Evolutionary conservation across 2,329 filamentous ascomycete species (phyloP), one percentile per base, ranked within the genome.

Genomic region (Trichoderma citrinoviride): DNA sequence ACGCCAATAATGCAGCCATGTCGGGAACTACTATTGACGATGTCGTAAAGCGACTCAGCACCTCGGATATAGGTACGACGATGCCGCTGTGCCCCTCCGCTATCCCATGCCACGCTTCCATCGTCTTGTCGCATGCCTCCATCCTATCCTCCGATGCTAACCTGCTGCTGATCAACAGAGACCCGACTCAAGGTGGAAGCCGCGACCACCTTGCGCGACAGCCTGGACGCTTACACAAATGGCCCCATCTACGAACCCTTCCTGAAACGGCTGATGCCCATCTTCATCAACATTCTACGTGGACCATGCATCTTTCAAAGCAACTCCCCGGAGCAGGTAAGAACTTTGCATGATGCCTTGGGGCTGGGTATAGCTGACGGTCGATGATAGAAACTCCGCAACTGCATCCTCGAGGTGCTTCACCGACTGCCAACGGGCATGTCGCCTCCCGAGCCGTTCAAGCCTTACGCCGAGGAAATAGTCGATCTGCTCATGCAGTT

Each of bases 381-480:
- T 14, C 1, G 6, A 10, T 19, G 64, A 46, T 70, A 92, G 88
- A 96, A 93, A 86, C 82, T 99, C 69, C 92, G 95, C 68, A 95
- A 95, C 75, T 96, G 91, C 75, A 86, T 96, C 55, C 89, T 99
- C 70, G 96, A 99, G 78, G 97, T 97, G 70, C 83, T 99, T 33
- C 93, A 98, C 77, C 88, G 95, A 68, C 79, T 99, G 52, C 87
- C 87, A 6, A 83, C 93, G 77, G 71, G 88, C 81, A 84, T 81
- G n/a, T 87, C 84, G 44, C 89, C 92, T 2, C 79, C 87, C 61
- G 93, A 97, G 71, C 87, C 87, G 1, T 89, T 97, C 78, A 93
- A 98, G 75, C 90, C 89, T 0, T 96, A 94, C 77, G 93, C 94
- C 44, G 85, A 88, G 69, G 92, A 96, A 74, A 89, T 96, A 67